phyloP scores from a whole-genome alignment of 768 basidiomycete genomes.

The Suillus paluster region DNA sequence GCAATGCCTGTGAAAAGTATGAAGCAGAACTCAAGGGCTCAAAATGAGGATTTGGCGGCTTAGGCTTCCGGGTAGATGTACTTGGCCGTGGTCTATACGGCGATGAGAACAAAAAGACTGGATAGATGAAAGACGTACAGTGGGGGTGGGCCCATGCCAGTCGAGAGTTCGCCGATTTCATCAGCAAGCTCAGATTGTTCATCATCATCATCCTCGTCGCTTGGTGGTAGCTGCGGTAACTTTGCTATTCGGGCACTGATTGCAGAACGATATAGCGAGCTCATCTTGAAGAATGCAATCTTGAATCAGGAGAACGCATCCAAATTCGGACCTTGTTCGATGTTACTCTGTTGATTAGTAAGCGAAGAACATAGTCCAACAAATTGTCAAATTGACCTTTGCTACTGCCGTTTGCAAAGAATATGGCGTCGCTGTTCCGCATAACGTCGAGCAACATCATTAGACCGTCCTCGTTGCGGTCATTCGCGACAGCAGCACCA shows the following conservation, averaged over 20 bases:
- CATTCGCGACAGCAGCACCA: constrained; percentile 11
- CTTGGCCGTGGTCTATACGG: constrained; percentile 15
- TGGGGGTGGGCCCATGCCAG: constrained; percentile 64
- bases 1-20: constrained; percentile 81
- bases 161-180: constrained; percentile 62
- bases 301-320: constrained; percentile 6
- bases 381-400: not conserved
- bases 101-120: constrained; percentile 22
- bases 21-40: constrained; percentile 76
- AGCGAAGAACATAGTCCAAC: not conserved
- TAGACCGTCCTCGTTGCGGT: constrained; percentile 15
- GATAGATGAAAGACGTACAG: constrained; percentile 46
- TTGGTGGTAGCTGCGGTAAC: constrained; percentile 60
- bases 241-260: constrained; percentile 76
- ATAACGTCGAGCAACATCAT: constrained; percentile 2
- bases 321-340: not conserved
- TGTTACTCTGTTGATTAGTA: not conserved
- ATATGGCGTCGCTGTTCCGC: constrained; percentile 19
- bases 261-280: constrained; percentile 75
- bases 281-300: constrained; percentile 47
- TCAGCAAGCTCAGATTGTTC: constrained; percentile 58
- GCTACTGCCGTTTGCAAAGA: not conserved
- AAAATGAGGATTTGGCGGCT: constrained; percentile 61
- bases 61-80: constrained; percentile 35
- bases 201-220: constrained; percentile 48